Evolutionary conservation across 2,329 filamentous ascomycete genomes (phyloP), one percentile per base, ranked within the genome.

Genomic region (Aschersonia sp.): DNA sequence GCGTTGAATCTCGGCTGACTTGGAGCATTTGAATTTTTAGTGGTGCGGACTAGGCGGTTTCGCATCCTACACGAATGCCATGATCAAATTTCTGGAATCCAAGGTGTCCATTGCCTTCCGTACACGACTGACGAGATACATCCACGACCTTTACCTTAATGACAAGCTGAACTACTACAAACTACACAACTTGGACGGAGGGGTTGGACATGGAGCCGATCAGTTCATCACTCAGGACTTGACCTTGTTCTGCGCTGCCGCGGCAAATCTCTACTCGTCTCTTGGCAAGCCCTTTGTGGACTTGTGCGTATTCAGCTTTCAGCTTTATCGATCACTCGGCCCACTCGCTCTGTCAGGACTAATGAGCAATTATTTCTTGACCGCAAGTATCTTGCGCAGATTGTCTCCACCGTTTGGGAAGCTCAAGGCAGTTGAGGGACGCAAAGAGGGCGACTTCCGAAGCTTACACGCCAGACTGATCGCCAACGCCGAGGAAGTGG

Each of bases 51-150:
- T 98, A 38, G 92, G 92, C 42, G 87, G 85, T 2, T 82, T 97
- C 53, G 91, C 89, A 6, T 94, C 91, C 0, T 98, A 98, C 61
- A 96, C 91, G 46, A 98, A 98, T 64, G 89, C 91, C 48, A 96
- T 94, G 85, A 98, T 98, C 73, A 97, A 97, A 65, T 98, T 86
- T 67, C 75, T 98, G 52, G 91, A 98, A 66, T 91, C 87, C 46
- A 98, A 98, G 70, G 89, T 98, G 47, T 95, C 91, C 5, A 98
- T 98, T 55, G 91, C 94, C 35, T 98, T 98, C 74, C 82, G 92
- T 42, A 98, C 92, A 4, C 80, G 92, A 9, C 74, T 98, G 10
- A 98, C 92, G 2, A 75, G 92, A 56, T 98, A 98, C 63, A 95
- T 98, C 47, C 92, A 98, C 65, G 92, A 98, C 59, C 70, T 98